Base-by-base conservation (phyloP, 106 monocot genomes). In the Dactylorhiza incarnata region DNA sequence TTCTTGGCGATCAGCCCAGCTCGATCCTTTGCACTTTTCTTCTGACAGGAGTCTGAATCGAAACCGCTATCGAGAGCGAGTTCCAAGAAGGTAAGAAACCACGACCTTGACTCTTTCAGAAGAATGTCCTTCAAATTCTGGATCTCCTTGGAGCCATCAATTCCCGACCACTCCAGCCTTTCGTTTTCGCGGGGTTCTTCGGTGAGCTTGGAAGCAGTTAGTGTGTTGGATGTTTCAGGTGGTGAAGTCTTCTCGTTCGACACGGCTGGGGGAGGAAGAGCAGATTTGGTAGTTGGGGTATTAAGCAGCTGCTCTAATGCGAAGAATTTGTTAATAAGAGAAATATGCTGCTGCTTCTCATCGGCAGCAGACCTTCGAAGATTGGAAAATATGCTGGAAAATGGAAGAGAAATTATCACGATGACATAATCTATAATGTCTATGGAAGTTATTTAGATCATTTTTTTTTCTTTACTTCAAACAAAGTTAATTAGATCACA, bases 1-100 rank as follows among this genome's bases (percentile, higher is more conserved):
- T 79, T 85, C 61, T 87, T 93, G 44, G 63, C 20, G 5, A 74
- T 77, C 45, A 66, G 79, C 44, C 68, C 74, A 23, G 2, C n/a
- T 15, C 71, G 17, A 0, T 84, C 82, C 63, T 78, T 85, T 6
- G 47, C 55, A 4, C 47, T 76, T 62, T 78, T 88, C 48, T 76
- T 89, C 5, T 12, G 20, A 75, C 49, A 72, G 20, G 55, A n/a
- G 68, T 85, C 84, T 23, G 78, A 72, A 66, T 82, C 76, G 67
- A 93, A 91, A 15, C 91, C 93, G 43, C 77, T 13, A 43, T 74
- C 77, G 9, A 96, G 83, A 51, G 86, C 80, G 19, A 55, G 62
- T 58, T 96, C 87, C 74, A 96, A 80, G 82, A 89, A 97, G 45
- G 76, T 80, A 23, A 94, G 66, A 75, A 97, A 97, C 96, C 96